Percentiles rank a stretch among this genome's conserved stretches.
Conservation (phyloP, 441 rosid genomes). For the California macrophylla region DNA sequence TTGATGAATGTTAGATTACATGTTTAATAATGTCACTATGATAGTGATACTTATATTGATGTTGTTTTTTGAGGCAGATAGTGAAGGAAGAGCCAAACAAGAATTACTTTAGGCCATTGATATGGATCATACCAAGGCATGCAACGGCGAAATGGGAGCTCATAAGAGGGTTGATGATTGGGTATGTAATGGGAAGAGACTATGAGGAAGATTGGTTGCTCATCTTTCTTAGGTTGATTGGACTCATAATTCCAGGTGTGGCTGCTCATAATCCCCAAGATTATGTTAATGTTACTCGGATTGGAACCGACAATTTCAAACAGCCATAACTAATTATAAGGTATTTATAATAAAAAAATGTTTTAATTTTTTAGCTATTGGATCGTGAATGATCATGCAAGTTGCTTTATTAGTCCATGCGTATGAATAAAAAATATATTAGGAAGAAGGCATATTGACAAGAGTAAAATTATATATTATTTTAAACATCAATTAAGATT, state of each 20-base stretch:
- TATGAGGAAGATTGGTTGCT: conserved; percentile 44
- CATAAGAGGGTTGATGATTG: conserved; percentile 45
- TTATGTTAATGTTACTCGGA: conserved; percentile 46
- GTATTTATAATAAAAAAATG: too few species aligned
- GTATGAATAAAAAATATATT: too few species aligned
- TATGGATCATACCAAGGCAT: conserved; percentile 22
- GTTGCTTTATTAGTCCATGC: too few species aligned
- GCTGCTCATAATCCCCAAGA: conserved; percentile 51
- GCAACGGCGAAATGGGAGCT: conserved; percentile 36
- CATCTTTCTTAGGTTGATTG: conserved; percentile 32
- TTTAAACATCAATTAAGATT: too few species aligned
- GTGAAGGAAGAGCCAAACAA: conserved; percentile 42
- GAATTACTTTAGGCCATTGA: conserved; percentile 32
- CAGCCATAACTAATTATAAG: too few species aligned
- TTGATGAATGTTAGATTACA: background rate
- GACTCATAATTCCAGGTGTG: conserved; percentile 42
- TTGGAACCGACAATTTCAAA: background rate
- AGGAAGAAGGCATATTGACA: too few species aligned
- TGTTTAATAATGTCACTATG: background rate
- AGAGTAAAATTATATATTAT: too few species aligned
- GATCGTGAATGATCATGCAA: too few species aligned
- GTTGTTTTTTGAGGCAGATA: conserved; percentile 21
- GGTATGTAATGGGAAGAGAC: conserved; percentile 29
- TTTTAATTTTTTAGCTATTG: too few species aligned
- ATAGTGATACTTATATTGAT: background rate